These are phyloP conservation scores for Meira nashicola DNA, from an alignment of 1,284 basidiomycete genomes.

Conservation along the genomic window DNA sequence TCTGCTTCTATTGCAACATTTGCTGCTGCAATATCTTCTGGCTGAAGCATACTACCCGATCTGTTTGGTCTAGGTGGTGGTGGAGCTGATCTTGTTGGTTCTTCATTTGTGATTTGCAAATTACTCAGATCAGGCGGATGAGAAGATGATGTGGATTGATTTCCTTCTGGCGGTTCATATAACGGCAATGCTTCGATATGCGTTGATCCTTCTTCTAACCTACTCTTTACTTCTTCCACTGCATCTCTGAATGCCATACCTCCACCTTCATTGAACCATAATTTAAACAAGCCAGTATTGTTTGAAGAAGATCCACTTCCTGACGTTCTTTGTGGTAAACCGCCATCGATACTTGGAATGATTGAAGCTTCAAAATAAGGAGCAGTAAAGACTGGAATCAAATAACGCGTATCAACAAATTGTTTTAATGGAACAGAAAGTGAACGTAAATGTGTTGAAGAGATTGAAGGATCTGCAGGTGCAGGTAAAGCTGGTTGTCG, in stretches of 20 bases:
- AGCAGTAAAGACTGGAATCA: conserved; percentile 39
- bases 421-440: conserved; percentile 35
- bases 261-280: conserved; percentile 38
- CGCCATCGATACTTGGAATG: conserved; percentile 33
- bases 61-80: not conserved
- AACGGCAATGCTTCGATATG: conserved; percentile 33
- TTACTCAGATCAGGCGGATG: not conserved
- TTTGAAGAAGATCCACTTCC: conserved; percentile 13
- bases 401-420: conserved; percentile 27
- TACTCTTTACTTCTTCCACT: conserved; percentile 20
- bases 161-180: conserved; percentile 10
- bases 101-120: not conserved
- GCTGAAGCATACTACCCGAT: not conserved
- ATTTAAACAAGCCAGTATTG: conserved; percentile 32
- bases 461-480: conserved; percentile 3
- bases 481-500: conserved; percentile 20
- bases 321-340: conserved; percentile 20
- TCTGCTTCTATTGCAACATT: conserved; percentile 9
- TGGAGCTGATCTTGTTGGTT: not conserved
- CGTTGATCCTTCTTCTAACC: conserved; percentile 15
- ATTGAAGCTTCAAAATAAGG: conserved; percentile 35
- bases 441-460: conserved; percentile 14
- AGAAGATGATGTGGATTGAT: not conserved
- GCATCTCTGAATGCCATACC: conserved; percentile 35
- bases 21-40: conserved; percentile 13